Conservation (phyloP, 2,329 filamentous ascomycete species). For the Fusarium euwallaceae region DNA sequence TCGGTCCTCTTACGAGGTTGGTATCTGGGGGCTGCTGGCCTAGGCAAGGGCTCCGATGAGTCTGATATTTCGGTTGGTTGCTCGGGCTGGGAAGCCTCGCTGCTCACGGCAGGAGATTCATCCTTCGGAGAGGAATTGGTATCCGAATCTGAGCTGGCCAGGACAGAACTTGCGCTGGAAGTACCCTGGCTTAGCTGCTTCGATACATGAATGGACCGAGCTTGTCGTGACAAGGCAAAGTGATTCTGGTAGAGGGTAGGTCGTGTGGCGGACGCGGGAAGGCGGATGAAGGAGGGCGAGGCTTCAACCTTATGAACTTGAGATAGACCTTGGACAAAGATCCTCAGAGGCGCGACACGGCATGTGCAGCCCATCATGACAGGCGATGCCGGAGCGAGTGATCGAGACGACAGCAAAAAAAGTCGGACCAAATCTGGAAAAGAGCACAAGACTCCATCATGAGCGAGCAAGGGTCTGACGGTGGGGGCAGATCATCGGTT, state of each 20-base stretch:
- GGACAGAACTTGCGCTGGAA: background rate
- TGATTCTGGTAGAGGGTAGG: conserved; percentile 26
- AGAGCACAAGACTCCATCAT: conserved; percentile 39
- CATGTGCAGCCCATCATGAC: conserved; percentile 63
- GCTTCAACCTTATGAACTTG: conserved; percentile 54
- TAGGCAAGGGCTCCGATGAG: conserved; percentile 18
- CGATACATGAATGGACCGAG: conserved; percentile 44
- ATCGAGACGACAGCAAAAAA: conserved; percentile 35
- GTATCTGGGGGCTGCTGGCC: conserved; percentile 4
- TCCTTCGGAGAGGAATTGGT: background rate
- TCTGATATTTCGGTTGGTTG: conserved; percentile 2
- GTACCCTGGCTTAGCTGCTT: conserved; percentile 33
- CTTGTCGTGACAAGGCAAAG: conserved; percentile 35
- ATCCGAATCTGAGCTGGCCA: background rate
- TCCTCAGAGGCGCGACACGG: conserved; percentile 58
- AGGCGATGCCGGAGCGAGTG: conserved; percentile 9
- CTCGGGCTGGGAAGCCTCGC: conserved; percentile 2
- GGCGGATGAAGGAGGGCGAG: conserved; percentile 29
- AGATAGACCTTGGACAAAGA: conserved; percentile 63
- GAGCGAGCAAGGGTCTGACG: conserved; percentile 28
- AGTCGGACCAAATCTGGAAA: conserved; percentile 39
- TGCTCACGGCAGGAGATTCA: conserved; percentile 13
- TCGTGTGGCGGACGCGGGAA: conserved; percentile 22
- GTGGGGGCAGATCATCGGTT: conserved; percentile 37
- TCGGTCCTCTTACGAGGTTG: background rate